Conservation (phyloP, 208 protist species). For the Wallacemonas sp. region DNA sequence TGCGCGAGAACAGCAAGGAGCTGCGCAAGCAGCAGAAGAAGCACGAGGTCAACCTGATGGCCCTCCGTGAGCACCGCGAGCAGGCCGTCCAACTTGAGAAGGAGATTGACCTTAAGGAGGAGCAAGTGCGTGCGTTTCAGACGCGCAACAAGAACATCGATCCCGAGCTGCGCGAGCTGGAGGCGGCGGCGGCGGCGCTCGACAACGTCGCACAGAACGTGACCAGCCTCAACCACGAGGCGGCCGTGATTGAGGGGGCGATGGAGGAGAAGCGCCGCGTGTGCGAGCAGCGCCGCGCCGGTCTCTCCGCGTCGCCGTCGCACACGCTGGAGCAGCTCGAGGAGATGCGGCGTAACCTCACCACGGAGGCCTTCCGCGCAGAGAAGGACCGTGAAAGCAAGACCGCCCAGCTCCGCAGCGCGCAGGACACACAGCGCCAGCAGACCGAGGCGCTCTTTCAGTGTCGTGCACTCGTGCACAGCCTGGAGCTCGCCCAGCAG, state of each 20-base stretch:
- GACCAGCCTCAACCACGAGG: slow-evolving; percentile 55
- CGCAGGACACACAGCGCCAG: slow-evolving; percentile 20
- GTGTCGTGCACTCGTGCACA: slow-evolving; percentile 38
- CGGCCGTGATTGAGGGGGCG: slow-evolving; percentile 56
- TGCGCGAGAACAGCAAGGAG: slow-evolving; percentile 87
- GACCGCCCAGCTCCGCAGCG: slow-evolving; percentile 31
- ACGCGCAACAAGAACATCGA: slow-evolving; percentile 44
- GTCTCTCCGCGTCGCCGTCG: slow-evolving; percentile 24
- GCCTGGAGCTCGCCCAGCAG: slow-evolving; percentile 53
- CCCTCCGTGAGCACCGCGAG: slow-evolving; percentile 78
- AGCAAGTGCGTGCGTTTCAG: slow-evolving; percentile 39
- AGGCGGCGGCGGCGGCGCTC: slow-evolving; percentile 44
- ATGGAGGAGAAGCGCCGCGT: slow-evolving; percentile 70
- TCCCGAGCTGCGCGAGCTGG: slow-evolving; percentile 62
- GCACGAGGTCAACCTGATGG: slow-evolving; percentile 74
- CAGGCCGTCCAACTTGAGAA: slow-evolving; percentile 65
- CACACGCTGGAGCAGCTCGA: slow-evolving; percentile 59
- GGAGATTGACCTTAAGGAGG: slow-evolving; percentile 69
- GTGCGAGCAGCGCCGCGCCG: slow-evolving; percentile 24
- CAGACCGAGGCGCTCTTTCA: slow-evolving; percentile 45
- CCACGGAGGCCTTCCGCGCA: slow-evolving; percentile 29
- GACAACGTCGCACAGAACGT: slow-evolving; percentile 56
- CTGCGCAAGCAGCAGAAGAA: slow-evolving; percentile 84
- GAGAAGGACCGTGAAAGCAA: slow-evolving; percentile 34
- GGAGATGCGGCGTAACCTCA: slow-evolving; percentile 41